A percentile compares a stretch with the other conserved stretches of the same genome.
phyloP scores from a whole-genome alignment of 208 protist genomes.

The Leishmania lainsoni region DNA sequence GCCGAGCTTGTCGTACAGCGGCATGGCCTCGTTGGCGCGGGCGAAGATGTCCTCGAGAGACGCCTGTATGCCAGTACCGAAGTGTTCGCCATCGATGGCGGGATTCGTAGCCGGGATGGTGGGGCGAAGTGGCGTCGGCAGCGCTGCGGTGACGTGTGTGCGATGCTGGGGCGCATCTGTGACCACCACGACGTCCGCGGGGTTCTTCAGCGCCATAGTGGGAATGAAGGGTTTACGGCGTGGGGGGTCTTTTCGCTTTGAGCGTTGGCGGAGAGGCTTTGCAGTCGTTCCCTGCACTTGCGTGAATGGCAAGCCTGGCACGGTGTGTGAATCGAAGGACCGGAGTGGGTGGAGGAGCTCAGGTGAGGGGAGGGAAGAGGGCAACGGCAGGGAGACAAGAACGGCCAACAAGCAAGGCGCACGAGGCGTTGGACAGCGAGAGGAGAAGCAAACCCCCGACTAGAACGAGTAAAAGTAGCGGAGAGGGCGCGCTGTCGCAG shows the following conservation, averaged over 20 bases:
- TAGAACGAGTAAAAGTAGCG: too few species aligned
- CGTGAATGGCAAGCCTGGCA: neutral
- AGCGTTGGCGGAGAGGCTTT: neutral
- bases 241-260: too few species aligned
- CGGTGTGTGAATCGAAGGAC: neutral
- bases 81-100: conserved; percentile 13
- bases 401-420: neutral
- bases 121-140: conserved; percentile 5
- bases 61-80: too few species aligned
- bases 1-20: conserved; percentile 61
- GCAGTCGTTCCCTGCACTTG: neutral
- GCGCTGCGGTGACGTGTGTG: conserved; percentile 33
- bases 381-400: neutral
- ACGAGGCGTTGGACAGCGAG: neutral
- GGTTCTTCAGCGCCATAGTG: neutral
- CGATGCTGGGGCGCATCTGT: conserved; percentile 28
- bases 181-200: conserved; percentile 9
- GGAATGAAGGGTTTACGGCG: neutral
- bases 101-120: conserved; percentile 34
- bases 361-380: neutral
- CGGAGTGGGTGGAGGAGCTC: neutral
- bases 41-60: too few species aligned
- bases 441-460: neutral
- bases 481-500: too few species aligned
- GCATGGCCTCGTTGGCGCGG: conserved; percentile 56